These are phyloP conservation scores for Amanita jacksonii DNA, from an alignment of 768 basidiomycete genomes.

Conservation along the genomic window DNA sequence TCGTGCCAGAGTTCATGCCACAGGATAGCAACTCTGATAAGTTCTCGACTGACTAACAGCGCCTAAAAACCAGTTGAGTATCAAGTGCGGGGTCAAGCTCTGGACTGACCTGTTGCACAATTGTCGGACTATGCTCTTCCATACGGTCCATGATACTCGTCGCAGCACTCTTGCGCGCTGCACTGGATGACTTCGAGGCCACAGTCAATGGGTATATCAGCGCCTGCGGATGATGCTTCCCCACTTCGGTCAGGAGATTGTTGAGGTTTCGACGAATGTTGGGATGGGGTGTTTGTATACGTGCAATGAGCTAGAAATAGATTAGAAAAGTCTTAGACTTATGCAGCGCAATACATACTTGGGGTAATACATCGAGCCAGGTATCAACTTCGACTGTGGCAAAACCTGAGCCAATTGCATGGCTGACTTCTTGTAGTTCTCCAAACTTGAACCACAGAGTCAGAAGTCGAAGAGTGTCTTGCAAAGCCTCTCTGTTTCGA, in stretches of 20 bases:
- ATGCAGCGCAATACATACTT: conserved; percentile 37
- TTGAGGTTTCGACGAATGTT: conserved; percentile 88
- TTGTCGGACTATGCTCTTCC: conserved; percentile 79
- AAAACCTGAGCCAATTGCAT: conserved; percentile 83
- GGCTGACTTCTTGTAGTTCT: conserved; percentile 78
- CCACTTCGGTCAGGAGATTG: conserved; percentile 81
- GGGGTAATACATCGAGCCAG: conserved; percentile 98
- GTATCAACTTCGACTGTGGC: conserved; percentile 89
- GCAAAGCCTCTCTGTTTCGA: conserved; percentile 82
- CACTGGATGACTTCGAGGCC: conserved; percentile 90
- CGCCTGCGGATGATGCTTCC: conserved; percentile 95
- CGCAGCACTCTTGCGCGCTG: conserved; percentile 73
- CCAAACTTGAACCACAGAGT: conserved; percentile 99
- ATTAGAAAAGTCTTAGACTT: background rate
- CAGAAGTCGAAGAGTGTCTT: conserved; percentile 86
- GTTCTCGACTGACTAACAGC: conserved; percentile 80
- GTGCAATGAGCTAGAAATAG: conserved; percentile 77
- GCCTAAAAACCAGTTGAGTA: conserved; percentile 39
- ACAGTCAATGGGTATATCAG: conserved; percentile 94
- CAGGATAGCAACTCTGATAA: conserved; percentile 94
- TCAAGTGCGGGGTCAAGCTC: background rate
- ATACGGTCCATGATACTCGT: conserved; percentile 84
- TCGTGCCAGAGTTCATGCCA: conserved; percentile 99
- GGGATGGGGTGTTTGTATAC: conserved; percentile 88
- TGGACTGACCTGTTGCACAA: conserved; percentile 71